Conservation (phyloP, 805 yeast species). For the Candida arabinofermentans region DNA sequence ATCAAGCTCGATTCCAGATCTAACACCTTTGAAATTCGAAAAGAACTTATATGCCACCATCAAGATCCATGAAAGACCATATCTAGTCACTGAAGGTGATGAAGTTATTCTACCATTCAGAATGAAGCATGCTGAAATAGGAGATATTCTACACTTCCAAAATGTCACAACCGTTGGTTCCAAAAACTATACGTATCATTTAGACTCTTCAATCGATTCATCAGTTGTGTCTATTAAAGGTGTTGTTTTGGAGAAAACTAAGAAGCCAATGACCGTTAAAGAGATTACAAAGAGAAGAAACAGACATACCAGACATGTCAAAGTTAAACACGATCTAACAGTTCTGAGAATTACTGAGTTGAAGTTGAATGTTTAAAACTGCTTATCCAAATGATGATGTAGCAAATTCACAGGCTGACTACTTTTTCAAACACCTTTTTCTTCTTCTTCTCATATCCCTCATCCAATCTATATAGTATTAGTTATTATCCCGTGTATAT, state of each 20-base stretch:
- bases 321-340: constrained; percentile 69
- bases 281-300: constrained; percentile 78
- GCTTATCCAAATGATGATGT: not conserved
- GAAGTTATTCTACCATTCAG: constrained; percentile 73
- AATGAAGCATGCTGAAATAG: constrained; percentile 72
- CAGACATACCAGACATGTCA: constrained; percentile 65
- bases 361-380: constrained; percentile 37
- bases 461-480: no score
- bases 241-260: constrained; percentile 80
- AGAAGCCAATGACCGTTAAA: constrained; percentile 68
- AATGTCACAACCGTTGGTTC: constrained; percentile 83
- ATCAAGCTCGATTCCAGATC: constrained; percentile 32
- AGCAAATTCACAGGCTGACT: no score
- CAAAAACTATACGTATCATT: constrained; percentile 68
- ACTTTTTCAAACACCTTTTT: no score
- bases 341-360: constrained; percentile 73
- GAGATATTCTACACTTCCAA: constrained; percentile 71
- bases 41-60: constrained; percentile 77
- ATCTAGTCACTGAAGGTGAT: constrained; percentile 90
- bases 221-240: constrained; percentile 61
- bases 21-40: constrained; percentile 61
- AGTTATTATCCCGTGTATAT: not conserved
- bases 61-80: constrained; percentile 77
- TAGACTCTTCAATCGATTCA: constrained; percentile 46
- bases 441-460: no score